A percentile compares a stretch with the other conserved stretches of the same genome.
Conservation (phyloP, 495 filamentous ascomycete species). For the Penicillium tannophilum region DNA sequence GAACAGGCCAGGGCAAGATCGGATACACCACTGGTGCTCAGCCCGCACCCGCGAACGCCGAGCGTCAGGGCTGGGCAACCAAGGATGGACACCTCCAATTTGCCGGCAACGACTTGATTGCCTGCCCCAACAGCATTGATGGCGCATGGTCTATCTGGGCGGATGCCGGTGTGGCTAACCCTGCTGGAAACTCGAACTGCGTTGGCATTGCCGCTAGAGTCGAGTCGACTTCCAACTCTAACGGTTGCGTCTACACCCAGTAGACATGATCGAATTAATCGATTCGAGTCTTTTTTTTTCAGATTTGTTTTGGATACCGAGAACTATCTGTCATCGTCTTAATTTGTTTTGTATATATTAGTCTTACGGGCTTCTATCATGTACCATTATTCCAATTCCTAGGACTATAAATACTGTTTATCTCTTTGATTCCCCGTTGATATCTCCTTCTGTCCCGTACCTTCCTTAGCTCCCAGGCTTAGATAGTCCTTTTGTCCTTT, state of each 20-base stretch:
- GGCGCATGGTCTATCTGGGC: slow-evolving; percentile 54
- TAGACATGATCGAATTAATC: not conserved
- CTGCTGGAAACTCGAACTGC: slow-evolving; percentile 48
- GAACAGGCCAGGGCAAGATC: slow-evolving; percentile 49
- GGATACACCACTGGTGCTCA: slow-evolving; percentile 50
- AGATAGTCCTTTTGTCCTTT: no score
- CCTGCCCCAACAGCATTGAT: slow-evolving; percentile 52
- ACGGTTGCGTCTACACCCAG: slow-evolving; percentile 63
- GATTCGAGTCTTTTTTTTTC: no score
- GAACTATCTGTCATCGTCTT: no score
- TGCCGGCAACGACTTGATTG: slow-evolving; percentile 43
- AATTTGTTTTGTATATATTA: no score
- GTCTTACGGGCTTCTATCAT: no score
- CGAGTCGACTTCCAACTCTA: slow-evolving; percentile 29
- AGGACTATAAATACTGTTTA: no score
- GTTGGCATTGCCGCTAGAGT: slow-evolving; percentile 43
- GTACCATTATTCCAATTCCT: no score
- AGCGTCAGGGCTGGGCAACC: slow-evolving; percentile 46
- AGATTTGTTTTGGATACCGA: no score
- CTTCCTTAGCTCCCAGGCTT: no score
- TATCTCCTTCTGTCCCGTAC: no score
- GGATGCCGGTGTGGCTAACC: slow-evolving; percentile 39
- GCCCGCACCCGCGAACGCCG: slow-evolving; percentile 38
- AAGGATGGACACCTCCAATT: slow-evolving; percentile 47
- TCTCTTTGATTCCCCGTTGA: no score